Evolutionary conservation across 805 yeast genomes (phyloP).

Genomic region (Wickerhamomyces subpelliculosus): DNA sequence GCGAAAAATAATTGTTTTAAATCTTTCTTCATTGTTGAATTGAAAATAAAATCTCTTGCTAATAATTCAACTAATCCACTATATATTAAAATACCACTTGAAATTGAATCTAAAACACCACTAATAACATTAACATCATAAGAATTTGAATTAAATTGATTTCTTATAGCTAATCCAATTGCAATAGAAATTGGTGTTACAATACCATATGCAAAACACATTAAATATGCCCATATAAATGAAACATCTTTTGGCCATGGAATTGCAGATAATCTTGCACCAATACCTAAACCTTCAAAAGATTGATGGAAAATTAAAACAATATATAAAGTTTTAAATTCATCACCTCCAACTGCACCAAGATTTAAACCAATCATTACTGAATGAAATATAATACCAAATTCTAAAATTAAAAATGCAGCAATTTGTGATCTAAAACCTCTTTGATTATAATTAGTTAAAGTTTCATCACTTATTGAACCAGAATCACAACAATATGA

Average conservation of each 20-base stretch:
- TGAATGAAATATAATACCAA: slow-evolving; percentile 70
- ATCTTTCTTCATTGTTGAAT: slow-evolving; percentile 33
- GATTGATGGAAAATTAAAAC: slow-evolving; percentile 70
- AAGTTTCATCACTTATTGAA: not conserved
- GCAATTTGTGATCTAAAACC: not conserved
- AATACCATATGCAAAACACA: slow-evolving; percentile 44
- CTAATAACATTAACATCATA: slow-evolving; percentile 46
- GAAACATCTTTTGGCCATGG: slow-evolving; percentile 41
- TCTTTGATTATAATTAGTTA: not conserved
- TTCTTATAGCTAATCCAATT: slow-evolving; percentile 67
- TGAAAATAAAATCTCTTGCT: slow-evolving; percentile 64
- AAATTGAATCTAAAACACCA: slow-evolving; percentile 63
- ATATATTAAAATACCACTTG: slow-evolving; percentile 66
- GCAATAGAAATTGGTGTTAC: slow-evolving; percentile 68
- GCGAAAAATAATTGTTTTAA: slow-evolving; percentile 32
- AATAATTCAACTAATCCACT: slow-evolving; percentile 69
- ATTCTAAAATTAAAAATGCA: slow-evolving; percentile 54
- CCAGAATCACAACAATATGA: not conserved
- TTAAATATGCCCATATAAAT: slow-evolving; percentile 43
- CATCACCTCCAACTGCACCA: slow-evolving; percentile 59
- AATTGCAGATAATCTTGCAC: slow-evolving; percentile 57
- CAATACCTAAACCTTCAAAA: slow-evolving; percentile 76
- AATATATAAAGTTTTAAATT: slow-evolving; percentile 54
- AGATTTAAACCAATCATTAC: slow-evolving; percentile 66
- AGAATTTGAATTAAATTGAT: slow-evolving; percentile 42